Evolutionary conservation across 2,329 filamentous ascomycete genomes (phyloP).

Genomic region (Fusarium cyanostomum): DNA sequence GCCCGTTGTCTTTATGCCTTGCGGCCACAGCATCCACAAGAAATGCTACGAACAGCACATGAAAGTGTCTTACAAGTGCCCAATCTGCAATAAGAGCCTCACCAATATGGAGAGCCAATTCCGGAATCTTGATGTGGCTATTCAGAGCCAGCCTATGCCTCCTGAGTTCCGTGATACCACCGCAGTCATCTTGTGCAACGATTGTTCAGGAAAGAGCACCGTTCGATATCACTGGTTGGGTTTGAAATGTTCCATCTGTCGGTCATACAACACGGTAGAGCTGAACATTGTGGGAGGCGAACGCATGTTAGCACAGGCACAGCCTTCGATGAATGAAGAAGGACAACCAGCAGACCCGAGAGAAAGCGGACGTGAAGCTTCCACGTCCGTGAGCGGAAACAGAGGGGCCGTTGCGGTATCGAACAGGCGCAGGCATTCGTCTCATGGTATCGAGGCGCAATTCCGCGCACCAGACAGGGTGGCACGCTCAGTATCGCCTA

Average conservation of each 20-base stretch:
- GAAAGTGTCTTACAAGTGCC: constrained; percentile 91
- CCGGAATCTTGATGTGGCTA: constrained; percentile 87
- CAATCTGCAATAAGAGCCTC: constrained; percentile 95
- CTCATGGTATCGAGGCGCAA: constrained; percentile 48
- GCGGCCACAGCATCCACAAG: constrained; percentile 94
- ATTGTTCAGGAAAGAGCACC: constrained; percentile 88
- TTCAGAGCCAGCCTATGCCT: constrained; percentile 92
- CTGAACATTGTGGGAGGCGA: constrained; percentile 65
- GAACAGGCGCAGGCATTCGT: constrained; percentile 53
- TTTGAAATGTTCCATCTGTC: constrained; percentile 81
- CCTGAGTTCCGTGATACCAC: constrained; percentile 80
- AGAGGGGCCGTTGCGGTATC: constrained; percentile 23
- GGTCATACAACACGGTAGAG: constrained; percentile 75
- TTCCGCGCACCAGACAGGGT: constrained; percentile 52
- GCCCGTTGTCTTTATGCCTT: constrained; percentile 92
- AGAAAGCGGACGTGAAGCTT: constrained; percentile 21
- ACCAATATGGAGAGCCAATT: constrained; percentile 98
- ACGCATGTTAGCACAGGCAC: constrained; percentile 40
- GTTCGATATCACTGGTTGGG: constrained; percentile 95
- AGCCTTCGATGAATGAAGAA: constrained; percentile 39
- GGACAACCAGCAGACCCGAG: constrained; percentile 15
- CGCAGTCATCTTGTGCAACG: constrained; percentile 90
- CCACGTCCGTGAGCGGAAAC: constrained; percentile 20
- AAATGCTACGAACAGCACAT: constrained; percentile 90
- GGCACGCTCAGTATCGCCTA: constrained; percentile 57